Evolutionary conservation across 371 early-diverging fungal genomes (phyloP).

Genomic region (Dinochytrium kinnereticum): DNA sequence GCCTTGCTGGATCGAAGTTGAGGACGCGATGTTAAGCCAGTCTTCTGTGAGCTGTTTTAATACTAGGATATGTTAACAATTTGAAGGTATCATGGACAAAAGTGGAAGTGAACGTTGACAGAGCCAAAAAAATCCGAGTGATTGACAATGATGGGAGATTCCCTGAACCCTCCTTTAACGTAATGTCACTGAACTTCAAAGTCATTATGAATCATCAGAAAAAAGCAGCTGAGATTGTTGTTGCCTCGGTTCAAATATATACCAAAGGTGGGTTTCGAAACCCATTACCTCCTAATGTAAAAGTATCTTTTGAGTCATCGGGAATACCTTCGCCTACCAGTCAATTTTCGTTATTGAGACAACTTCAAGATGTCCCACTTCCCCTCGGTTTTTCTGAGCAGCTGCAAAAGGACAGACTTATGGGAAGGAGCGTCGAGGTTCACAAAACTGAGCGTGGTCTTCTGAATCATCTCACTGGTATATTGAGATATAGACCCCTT

Average conservation of each 20-base stretch:
- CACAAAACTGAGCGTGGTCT: constrained; percentile 66
- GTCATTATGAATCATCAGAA: constrained; percentile 82
- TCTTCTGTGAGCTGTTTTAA: too few species aligned
- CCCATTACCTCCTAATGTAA: too few species aligned
- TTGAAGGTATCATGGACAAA: constrained; percentile 85
- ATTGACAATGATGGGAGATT: constrained; percentile 51
- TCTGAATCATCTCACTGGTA: constrained; percentile 71
- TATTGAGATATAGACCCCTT: too few species aligned
- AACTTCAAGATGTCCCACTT: constrained; percentile 63
- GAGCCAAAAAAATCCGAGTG: constrained; percentile 74
- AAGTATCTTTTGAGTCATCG: background rate
- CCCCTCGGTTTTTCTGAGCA: constrained; percentile 67
- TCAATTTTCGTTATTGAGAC: constrained; percentile 68
- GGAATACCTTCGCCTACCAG: background rate
- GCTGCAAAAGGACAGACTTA: constrained; percentile 32
- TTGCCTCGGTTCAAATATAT: constrained; percentile 69
- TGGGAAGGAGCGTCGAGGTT: constrained; percentile 55
- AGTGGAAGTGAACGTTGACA: constrained; percentile 67
- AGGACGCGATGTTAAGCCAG: constrained; percentile 49
- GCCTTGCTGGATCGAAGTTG: constrained; percentile 90
- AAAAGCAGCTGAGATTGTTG: constrained; percentile 86
- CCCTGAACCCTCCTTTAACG: constrained; percentile 70
- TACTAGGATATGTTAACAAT: too few species aligned
- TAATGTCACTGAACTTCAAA: constrained; percentile 82
- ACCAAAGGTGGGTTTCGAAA: constrained; percentile 52